Evolutionary conservation across 805 yeast genomes (phyloP).

Genomic region (Barnettozyma botsteinii): DNA sequence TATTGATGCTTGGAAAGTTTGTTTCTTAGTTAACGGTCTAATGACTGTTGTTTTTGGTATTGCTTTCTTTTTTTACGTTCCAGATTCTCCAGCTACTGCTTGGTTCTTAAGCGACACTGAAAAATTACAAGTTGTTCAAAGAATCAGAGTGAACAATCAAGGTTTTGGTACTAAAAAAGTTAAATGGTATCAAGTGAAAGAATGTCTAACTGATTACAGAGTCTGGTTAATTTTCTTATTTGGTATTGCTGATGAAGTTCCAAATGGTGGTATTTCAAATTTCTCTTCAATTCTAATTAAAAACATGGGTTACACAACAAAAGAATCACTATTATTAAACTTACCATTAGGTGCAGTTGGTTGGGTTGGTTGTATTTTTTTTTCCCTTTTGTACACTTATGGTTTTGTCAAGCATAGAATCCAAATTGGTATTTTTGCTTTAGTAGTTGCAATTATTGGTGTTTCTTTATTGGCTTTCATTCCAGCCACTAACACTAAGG

Average conservation of each 20-base stretch:
- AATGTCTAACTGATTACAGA: slow-evolving; percentile 15
- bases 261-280: slow-evolving; percentile 43
- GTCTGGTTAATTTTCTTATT: slow-evolving; percentile 34
- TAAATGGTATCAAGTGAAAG: slow-evolving; percentile 30
- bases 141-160: slow-evolving; percentile 38
- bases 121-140: slow-evolving; percentile 35
- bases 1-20: slow-evolving; percentile 45
- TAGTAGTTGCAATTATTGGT: background rate
- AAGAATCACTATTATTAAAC: slow-evolving; percentile 1
- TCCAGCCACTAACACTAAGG: background rate
- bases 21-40: slow-evolving; percentile 48
- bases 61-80: slow-evolving; percentile 36
- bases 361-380: background rate
- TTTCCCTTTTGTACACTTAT: background rate
- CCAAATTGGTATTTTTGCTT: background rate
- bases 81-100: slow-evolving; percentile 40
- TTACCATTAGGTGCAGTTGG: slow-evolving; percentile 7
- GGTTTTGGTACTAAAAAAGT: slow-evolving; percentile 37
- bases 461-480: background rate
- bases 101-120: slow-evolving; percentile 36
- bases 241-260: slow-evolving; percentile 29
- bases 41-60: slow-evolving; percentile 44
- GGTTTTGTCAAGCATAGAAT: background rate
- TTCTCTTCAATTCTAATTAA: slow-evolving; percentile 37
- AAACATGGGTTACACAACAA: background rate